Evolutionary conservation across 106 monocot genomes (phyloP), one percentile per base, ranked within the genome.

Genomic region (Acorus gramineus): DNA sequence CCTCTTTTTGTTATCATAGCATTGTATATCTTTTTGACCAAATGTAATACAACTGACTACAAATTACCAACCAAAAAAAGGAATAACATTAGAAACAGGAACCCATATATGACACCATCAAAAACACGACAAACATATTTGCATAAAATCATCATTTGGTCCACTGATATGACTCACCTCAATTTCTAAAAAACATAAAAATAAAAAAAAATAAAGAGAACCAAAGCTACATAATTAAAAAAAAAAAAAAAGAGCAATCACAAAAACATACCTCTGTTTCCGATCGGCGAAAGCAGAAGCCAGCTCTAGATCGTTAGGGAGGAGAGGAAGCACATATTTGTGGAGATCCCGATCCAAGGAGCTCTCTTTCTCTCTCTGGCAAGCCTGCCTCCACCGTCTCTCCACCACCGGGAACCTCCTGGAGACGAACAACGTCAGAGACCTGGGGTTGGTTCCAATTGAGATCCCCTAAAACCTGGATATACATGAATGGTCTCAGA

Each of bases 391-490:
- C 95, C 95, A 95, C 62, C 82, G 78, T 74, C 77, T 95, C 87
- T 95, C 95, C 63, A 95, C 90, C 13, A 83, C 82, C 2, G 95
- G 84, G 59, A 95, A 95, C 56, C 82, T 80, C 90, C 95, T 89
- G 70, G 6, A 60, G n/a, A 12, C 14, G 9, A 47, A 47, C 57
- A 57, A 12, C 14, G 8, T 42, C 6, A 3, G 0, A 14, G 5
- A 7, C 14, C 14, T 6, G 56, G 28, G 56, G 56, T 5, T 14
- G 10, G 28, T 4, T 7, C 3, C 3, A 0, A 12, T 57, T 42
- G 47, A 61, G 11, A 60, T 14, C 11, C 47, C 7, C 45, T 2
- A 47, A 28, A 49, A 59, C 8, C 3, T 3, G 8, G 8, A 4
- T 6, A 12, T 46, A 28, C 28, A 28, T 14, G 6, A 49, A 57